These are phyloP conservation scores for Daldinia concentrica DNA, from an alignment of 495 filamentous ascomycete species.

Conservation along the genomic window DNA sequence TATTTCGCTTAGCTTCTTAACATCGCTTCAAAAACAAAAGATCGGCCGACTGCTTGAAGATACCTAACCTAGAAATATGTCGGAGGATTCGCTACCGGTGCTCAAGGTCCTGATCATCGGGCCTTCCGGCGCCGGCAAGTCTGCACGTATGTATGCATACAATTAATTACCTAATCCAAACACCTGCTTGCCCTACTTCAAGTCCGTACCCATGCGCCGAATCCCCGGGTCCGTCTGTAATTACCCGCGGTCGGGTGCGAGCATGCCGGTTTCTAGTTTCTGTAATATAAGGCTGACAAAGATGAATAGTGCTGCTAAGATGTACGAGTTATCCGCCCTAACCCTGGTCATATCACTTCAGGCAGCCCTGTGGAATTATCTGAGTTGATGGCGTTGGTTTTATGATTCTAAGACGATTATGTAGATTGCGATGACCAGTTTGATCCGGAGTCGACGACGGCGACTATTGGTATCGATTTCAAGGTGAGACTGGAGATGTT, in stretches of 20 bases:
- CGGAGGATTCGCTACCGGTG: slow-evolving; percentile 59
- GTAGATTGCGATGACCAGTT: slow-evolving; percentile 69
- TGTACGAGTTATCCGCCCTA: slow-evolving; percentile 49
- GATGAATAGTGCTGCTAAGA: slow-evolving; percentile 45
- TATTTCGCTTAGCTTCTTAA: not conserved
- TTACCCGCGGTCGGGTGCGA: not conserved
- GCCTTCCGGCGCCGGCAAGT: slow-evolving; percentile 63
- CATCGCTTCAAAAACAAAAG: not conserved
- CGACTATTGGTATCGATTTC: slow-evolving; percentile 71
- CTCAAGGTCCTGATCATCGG: slow-evolving; percentile 65
- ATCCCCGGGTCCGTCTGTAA: not conserved
- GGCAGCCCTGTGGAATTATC: not conserved
- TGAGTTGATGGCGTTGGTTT: not conserved
- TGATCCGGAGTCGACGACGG: slow-evolving; percentile 64
- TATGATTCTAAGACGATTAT: not conserved
- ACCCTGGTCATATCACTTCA: not conserved
- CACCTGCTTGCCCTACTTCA: not conserved
- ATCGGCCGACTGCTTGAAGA: not conserved
- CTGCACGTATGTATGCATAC: slow-evolving; percentile 52
- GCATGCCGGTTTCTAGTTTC: not conserved
- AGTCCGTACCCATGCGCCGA: not conserved
- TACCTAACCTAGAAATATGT: slow-evolving; percentile 35
- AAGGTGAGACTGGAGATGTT: slow-evolving; percentile 52
- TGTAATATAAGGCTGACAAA: slow-evolving; percentile 20
- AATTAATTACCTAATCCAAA: slow-evolving; percentile 4